A percentile compares a stretch with the other conserved stretches of the same genome.
Conservation (phyloP, 1,139 yeast species). For the Geotrichum aggregatum region DNA sequence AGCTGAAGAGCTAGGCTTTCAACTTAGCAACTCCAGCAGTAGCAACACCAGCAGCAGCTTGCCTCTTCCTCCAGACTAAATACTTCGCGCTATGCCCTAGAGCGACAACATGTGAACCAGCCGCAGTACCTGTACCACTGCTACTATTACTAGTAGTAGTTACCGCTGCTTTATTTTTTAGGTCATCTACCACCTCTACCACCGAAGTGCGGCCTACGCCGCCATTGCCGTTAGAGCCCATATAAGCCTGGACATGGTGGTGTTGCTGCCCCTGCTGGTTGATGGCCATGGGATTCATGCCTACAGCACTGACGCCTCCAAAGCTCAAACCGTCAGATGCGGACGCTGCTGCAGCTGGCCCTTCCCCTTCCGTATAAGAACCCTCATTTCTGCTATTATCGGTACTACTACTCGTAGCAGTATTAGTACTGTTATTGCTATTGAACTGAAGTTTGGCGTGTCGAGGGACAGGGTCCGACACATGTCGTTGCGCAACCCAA, state of each 20-base stretch:
- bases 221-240: background rate
- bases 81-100: slow-evolving; percentile 70
- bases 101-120: too few relatives aligned
- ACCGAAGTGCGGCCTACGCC: too few relatives aligned
- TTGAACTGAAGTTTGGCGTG: slow-evolving; percentile 12
- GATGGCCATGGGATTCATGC: too few relatives aligned
- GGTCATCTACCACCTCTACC: slow-evolving; percentile 31
- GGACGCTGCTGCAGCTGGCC: background rate
- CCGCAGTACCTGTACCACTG: too few relatives aligned
- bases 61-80: slow-evolving; percentile 53
- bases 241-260: background rate
- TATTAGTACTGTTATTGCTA: slow-evolving; percentile 20
- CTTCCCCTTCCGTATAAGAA: background rate
- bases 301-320: slow-evolving; percentile 22
- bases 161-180: too few relatives aligned
- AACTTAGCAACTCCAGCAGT: background rate
- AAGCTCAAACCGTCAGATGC: background rate
- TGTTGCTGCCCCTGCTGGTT: too few relatives aligned
- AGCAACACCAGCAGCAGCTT: background rate
- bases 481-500: slow-evolving; percentile 50
- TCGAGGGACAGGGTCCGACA: slow-evolving; percentile 28
- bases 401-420: slow-evolving; percentile 20
- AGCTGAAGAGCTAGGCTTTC: too few relatives aligned
- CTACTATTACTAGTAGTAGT: background rate
- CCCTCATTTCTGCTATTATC: background rate